phyloP scores from a whole-genome alignment of 768 basidiomycete genomes.

The Suillus cothurnatus region DNA sequence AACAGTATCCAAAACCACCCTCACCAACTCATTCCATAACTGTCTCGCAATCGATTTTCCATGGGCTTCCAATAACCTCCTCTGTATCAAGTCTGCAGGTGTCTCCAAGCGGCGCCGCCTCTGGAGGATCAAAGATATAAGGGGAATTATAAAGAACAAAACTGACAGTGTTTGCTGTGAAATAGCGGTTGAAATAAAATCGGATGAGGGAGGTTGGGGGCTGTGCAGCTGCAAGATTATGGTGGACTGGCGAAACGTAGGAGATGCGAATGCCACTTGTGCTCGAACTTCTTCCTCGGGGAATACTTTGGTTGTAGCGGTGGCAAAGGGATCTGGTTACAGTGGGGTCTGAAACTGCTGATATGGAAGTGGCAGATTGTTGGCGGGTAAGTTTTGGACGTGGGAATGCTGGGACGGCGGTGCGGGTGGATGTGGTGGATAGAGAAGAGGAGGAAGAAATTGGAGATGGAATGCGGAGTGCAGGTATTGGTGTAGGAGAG shows the following conservation, averaged over 20 bases:
- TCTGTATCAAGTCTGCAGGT: slow-evolving; percentile 58
- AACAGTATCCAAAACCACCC: slow-evolving; percentile 64
- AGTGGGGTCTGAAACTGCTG: slow-evolving; percentile 27
- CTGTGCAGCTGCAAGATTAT: slow-evolving; percentile 16
- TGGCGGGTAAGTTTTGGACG: slow-evolving; percentile 19
- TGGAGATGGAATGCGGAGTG: slow-evolving; percentile 43
- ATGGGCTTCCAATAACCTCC: slow-evolving; percentile 48
- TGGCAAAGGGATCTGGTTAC: slow-evolving; percentile 22
- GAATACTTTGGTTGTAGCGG: slow-evolving; percentile 12
- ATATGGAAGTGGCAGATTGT: slow-evolving; percentile 24
- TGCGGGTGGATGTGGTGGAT: slow-evolving; percentile 74
- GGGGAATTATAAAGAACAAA: slow-evolving; percentile 44
- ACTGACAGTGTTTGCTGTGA: slow-evolving; percentile 45
- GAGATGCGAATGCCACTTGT: slow-evolving; percentile 17
- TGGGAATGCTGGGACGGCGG: slow-evolving; percentile 52
- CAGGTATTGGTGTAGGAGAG: slow-evolving; percentile 24
- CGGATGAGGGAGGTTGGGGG: slow-evolving; percentile 40
- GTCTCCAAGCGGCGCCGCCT: slow-evolving; percentile 40
- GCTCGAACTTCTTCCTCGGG: slow-evolving; percentile 17
- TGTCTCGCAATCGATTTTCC: slow-evolving; percentile 36
- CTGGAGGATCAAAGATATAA: slow-evolving; percentile 51
- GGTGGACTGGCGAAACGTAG: slow-evolving; percentile 13
- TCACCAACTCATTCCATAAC: slow-evolving; percentile 56
- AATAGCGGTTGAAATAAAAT: slow-evolving; percentile 49
- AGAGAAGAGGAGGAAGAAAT: slow-evolving; percentile 67